These are phyloP conservation scores for Colletotrichum kahawae DNA, from an alignment of 2,329 filamentous ascomycete genomes.

Conservation along the genomic window DNA sequence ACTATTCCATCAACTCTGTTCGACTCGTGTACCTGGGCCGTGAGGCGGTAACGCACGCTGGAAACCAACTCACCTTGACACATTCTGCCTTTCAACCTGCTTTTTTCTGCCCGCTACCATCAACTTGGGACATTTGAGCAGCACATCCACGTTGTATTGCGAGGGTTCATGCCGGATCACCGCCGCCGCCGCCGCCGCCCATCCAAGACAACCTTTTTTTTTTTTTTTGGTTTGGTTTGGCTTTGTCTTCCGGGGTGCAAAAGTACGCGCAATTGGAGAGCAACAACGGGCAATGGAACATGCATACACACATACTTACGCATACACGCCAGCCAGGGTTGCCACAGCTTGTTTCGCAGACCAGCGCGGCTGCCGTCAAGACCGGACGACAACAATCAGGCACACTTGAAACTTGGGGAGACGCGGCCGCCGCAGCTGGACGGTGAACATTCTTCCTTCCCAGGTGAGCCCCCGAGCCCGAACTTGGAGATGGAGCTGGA, in stretches of 20 bases:
- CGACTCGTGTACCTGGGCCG: conserved; percentile 3
- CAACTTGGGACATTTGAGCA: background rate
- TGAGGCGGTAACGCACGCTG: background rate
- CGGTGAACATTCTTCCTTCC: background rate
- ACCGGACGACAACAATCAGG: background rate
- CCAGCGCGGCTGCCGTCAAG: background rate
- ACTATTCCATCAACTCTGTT: conserved; percentile 15
- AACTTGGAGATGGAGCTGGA: background rate
- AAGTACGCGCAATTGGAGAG: background rate
- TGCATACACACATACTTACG: background rate
- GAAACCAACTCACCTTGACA: background rate
- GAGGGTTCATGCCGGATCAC: conserved; percentile 3
- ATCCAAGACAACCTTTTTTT: background rate
- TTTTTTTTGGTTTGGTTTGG: background rate
- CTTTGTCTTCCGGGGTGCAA: background rate
- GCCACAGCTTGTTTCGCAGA: background rate
- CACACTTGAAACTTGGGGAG: conserved; percentile 1
- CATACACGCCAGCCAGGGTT: background rate
- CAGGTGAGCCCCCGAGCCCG: background rate
- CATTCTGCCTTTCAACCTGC: background rate
- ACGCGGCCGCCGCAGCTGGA: background rate
- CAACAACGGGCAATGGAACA: background rate
- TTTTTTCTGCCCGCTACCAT: background rate
- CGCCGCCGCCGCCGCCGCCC: background rate
- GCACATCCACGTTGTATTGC: background rate